Conservation (phyloP, 129 eudicot species). For the Oenanthe sinensis region DNA sequence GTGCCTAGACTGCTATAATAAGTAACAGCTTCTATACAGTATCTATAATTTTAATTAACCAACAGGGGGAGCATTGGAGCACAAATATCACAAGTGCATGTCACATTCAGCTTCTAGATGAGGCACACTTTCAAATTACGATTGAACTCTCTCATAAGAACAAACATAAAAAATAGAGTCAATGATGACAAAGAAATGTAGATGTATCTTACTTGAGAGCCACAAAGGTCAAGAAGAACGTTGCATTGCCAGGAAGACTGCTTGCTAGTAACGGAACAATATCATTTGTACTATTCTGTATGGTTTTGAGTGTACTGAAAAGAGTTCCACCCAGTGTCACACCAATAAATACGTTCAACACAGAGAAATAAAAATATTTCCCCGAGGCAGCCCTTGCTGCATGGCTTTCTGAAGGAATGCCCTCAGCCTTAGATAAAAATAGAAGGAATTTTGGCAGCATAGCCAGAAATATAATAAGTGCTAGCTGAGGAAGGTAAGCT, state of each 20-base stretch:
- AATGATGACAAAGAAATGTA: not conserved
- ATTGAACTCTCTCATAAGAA: not conserved
- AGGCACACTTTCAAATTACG: not conserved
- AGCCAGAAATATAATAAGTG: conserved; percentile 74
- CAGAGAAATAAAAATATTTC: conserved; percentile 76
- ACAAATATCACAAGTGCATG: not conserved
- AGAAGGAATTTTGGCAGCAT: conserved; percentile 65
- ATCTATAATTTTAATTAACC: not conserved
- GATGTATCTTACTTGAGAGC: conserved; percentile 69
- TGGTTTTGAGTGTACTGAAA: conserved; percentile 40
- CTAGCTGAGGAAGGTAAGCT: conserved; percentile 88
- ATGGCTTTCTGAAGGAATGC: conserved; percentile 75
- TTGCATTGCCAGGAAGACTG: conserved; percentile 86
- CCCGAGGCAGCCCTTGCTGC: conserved; percentile 86
- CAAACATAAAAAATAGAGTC: not conserved
- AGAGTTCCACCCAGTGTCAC: conserved; percentile 71
- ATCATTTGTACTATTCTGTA: conserved; percentile 37
- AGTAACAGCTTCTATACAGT: not conserved
- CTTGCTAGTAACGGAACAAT: conserved; percentile 33
- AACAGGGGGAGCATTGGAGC: not conserved
- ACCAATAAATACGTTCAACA: conserved; percentile 88
- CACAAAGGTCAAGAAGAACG: conserved; percentile 89
- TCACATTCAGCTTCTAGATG: not conserved
- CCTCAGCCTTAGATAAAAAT: conserved; percentile 81
- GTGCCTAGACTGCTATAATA: not conserved